Base-by-base conservation (phyloP, 78 protist genomes). In the Dictyostelium capitatum region DNA sequence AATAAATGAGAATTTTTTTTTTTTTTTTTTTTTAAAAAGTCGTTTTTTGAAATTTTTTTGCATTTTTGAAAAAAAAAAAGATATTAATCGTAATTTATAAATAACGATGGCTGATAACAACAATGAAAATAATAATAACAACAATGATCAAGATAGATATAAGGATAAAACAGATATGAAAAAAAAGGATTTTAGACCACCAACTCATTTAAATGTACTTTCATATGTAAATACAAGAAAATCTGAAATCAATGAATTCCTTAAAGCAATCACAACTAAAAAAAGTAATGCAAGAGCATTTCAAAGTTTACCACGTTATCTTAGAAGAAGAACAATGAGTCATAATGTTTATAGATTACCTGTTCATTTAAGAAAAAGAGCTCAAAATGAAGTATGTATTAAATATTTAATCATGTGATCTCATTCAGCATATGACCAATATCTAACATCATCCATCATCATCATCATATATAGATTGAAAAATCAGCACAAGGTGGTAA, bases 311-410 rank as follows among this genome's bases (percentile, higher is more conserved):
- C 98, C 98, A 32, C 50, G 97, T 28, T 91, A 96, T 79, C 84
- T 94, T 37, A 80, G 98, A 51, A 83, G 98, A 37, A 70, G 98
- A 51, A 96, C 97, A 1, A 93, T 92, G 95, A 94, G 97, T 57
- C 94, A 93, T 25, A 94, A 96, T 43, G 48, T 80, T 17, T 79
- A 96, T 20, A 74, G 96, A 15, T 20, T 96, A 50, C 98, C 98
- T 14, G 1, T 57, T 7, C 81, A 91, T 23, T 20, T 95, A 9
- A 84, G 97, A 57, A 54, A 56, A 25, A 72, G 92, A 30, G 96
- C 97, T 2, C 62, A 82, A 73, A 51, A 41, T 7, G 97, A 95
- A 78, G 85, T 89, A 79, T 28, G 80, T 20, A 0, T 6, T 17
- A 17, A 56, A 70, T 28, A 4, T 20, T n/a, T n/a, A n/a, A n/a